A percentile compares a stretch with the other conserved stretches of the same genome.
Evolutionary conservation across 2,329 filamentous ascomycete genomes (phyloP).

Genomic region (Xylaria multiplex): DNA sequence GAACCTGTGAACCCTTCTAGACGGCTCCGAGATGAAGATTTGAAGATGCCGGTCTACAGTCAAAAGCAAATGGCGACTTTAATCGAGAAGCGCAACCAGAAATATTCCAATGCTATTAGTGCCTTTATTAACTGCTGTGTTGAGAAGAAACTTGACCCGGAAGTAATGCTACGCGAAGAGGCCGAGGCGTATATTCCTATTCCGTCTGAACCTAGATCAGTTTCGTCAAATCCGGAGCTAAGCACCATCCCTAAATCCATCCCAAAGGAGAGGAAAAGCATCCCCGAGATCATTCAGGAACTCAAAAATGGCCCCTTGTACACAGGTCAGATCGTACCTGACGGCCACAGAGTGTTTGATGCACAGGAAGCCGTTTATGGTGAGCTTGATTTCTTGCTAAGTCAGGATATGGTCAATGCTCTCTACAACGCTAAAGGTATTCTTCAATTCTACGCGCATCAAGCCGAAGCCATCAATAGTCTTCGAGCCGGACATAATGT

Average conservation of each 20-base stretch:
- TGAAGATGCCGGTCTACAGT: slow-evolving; percentile 92
- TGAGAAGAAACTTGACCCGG: slow-evolving; percentile 72
- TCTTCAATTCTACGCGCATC: slow-evolving; percentile 86
- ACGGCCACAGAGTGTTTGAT: slow-evolving; percentile 91
- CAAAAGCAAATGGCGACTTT: slow-evolving; percentile 90
- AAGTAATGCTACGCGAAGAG: slow-evolving; percentile 69
- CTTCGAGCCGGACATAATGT: slow-evolving; percentile 85
- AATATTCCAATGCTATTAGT: slow-evolving; percentile 82
- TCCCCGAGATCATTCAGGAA: slow-evolving; percentile 86
- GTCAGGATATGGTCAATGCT: slow-evolving; percentile 93
- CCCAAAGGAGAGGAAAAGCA: slow-evolving; percentile 79
- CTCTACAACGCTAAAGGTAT: slow-evolving; percentile 93
- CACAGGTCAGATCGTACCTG: slow-evolving; percentile 88
- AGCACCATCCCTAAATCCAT: slow-evolving; percentile 74
- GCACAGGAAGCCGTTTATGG: slow-evolving; percentile 83
- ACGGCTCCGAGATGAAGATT: slow-evolving; percentile 77
- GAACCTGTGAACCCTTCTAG: slow-evolving; percentile 74
- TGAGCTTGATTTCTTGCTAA: slow-evolving; percentile 84
- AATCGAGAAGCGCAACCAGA: slow-evolving; percentile 88
- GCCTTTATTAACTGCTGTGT: slow-evolving; percentile 79
- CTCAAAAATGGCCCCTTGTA: slow-evolving; percentile 89
- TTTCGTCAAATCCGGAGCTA: slow-evolving; percentile 47
- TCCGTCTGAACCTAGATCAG: slow-evolving; percentile 58
- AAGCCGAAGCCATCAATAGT: slow-evolving; percentile 91
- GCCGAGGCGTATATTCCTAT: slow-evolving; percentile 70